A percentile compares a stretch with the other conserved stretches of the same genome.
phyloP scores from a whole-genome alignment of 2,329 filamentous ascomycete genomes.

The Neopestalotiopsis clavispora region DNA sequence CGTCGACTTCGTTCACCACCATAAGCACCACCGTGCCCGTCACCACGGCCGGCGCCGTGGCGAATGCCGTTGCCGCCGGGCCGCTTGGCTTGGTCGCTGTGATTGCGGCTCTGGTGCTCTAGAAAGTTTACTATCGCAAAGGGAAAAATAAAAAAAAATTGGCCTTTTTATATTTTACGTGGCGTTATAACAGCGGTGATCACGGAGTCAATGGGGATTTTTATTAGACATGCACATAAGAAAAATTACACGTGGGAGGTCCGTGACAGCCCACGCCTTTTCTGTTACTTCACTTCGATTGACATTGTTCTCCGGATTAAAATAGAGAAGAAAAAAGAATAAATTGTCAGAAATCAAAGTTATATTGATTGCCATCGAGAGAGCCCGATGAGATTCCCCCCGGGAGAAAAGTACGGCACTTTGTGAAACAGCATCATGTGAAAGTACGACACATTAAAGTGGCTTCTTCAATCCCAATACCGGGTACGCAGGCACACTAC shows the following conservation, averaged over 20 bases:
- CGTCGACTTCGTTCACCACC: not conserved
- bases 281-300: no score
- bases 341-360: no score
- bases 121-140: not conserved
- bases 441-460: not conserved
- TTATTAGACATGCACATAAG: no score
- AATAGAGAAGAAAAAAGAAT: no score
- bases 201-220: not conserved
- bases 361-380: no score
- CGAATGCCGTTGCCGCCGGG: not conserved
- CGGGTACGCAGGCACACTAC: not conserved
- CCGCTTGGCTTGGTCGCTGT: conserved; percentile 9
- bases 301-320: no score
- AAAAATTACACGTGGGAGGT: no score
- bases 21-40: not conserved
- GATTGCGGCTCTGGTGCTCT: conserved; percentile 7
- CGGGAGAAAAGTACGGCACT: no score
- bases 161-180: not conserved
- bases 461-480: not conserved
- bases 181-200: not conserved
- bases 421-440: not conserved
- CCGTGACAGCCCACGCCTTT: no score
- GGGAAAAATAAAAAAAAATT: not conserved
- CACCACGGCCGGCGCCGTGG: conserved; percentile 4
- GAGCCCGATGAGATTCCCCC: no score